These are phyloP conservation scores for Limonium bicolor DNA, from an alignment of 148 eudicot genomes.

Conservation along the genomic window DNA sequence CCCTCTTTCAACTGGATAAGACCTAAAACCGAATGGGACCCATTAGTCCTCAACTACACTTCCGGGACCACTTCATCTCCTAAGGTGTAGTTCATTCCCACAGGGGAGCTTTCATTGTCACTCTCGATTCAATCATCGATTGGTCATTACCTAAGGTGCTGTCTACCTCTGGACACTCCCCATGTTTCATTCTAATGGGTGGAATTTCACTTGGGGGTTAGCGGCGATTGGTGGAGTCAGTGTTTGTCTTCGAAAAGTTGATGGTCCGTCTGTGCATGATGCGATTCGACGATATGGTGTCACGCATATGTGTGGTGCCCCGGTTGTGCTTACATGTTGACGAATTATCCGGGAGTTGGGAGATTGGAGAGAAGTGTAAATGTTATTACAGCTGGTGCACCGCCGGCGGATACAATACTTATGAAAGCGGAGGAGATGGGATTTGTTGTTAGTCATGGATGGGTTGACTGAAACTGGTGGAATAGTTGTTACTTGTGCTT, in stretches of 20 bases:
- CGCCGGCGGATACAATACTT: slow-evolving; percentile 8
- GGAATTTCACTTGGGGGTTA: slow-evolving; percentile 17
- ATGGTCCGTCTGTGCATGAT: background rate
- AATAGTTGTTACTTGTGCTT: slow-evolving; percentile 3
- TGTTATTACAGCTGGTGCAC: slow-evolving; percentile 9
- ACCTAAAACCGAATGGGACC: slow-evolving; percentile 15
- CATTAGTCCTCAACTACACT: slow-evolving; percentile 15
- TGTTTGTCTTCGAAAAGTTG: slow-evolving; percentile 7
- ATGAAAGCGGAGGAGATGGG: slow-evolving; percentile 7
- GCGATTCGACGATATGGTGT: slow-evolving; percentile 9
- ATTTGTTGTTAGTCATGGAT: slow-evolving; percentile 7
- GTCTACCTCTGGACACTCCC: slow-evolving; percentile 16
- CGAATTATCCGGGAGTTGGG: background rate
- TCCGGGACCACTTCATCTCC: slow-evolving; percentile 14
- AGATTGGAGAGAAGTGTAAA: slow-evolving; percentile 1
- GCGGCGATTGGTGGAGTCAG: slow-evolving; percentile 13
- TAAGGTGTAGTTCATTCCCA: slow-evolving; percentile 17
- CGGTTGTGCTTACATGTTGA: slow-evolving; percentile 10
- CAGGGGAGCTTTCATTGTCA: slow-evolving; percentile 3
- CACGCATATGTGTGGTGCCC: slow-evolving; percentile 16
- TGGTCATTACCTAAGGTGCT: slow-evolving; percentile 9
- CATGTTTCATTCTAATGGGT: slow-evolving; percentile 18
- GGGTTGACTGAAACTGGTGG: slow-evolving; percentile 17
- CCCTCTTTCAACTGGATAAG: slow-evolving; percentile 4
- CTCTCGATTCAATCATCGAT: slow-evolving; percentile 2